A percentile compares a stretch with the other conserved stretches of the same genome.
Evolutionary conservation across 192 early-diverging fungal genomes (phyloP).

Genomic region (Gaertneriomyces semiglobifer): DNA sequence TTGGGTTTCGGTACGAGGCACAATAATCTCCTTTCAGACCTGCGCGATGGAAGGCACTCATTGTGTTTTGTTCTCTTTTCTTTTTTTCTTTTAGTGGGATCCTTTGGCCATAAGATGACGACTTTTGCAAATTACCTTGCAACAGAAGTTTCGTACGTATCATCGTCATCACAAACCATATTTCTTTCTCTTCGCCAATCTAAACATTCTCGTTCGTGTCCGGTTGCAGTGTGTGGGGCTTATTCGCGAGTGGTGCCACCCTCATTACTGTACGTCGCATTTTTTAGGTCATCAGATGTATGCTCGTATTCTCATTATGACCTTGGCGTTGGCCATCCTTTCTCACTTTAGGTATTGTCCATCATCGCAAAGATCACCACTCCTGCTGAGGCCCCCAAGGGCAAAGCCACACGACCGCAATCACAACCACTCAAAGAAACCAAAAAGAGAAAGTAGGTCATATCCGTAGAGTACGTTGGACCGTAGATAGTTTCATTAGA

Average conservation of each 20-base stretch:
- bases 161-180: background rate
- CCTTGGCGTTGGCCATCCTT: background rate
- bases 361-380: background rate
- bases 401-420: background rate
- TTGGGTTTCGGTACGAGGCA: constrained; percentile 3
- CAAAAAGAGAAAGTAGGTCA: constrained; percentile 1
- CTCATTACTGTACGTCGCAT: background rate
- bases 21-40: background rate
- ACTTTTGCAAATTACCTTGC: background rate
- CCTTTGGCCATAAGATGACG: constrained; percentile 2
- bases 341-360: background rate
- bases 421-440: background rate
- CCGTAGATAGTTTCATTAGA: too few species aligned
- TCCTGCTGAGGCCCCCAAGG: background rate
- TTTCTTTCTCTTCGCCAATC: background rate
- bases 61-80: background rate
- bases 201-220: background rate
- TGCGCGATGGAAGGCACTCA: background rate
- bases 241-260: background rate
- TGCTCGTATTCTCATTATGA: background rate
- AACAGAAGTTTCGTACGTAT: background rate
- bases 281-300: background rate
- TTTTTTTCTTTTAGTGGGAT: background rate
- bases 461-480: background rate
- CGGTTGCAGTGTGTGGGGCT: background rate